Percentiles rank a stretch among this genome's conserved stretches.
phyloP scores from a whole-genome alignment of 306 rosid genomes.

The Acmispon strigosus region DNA sequence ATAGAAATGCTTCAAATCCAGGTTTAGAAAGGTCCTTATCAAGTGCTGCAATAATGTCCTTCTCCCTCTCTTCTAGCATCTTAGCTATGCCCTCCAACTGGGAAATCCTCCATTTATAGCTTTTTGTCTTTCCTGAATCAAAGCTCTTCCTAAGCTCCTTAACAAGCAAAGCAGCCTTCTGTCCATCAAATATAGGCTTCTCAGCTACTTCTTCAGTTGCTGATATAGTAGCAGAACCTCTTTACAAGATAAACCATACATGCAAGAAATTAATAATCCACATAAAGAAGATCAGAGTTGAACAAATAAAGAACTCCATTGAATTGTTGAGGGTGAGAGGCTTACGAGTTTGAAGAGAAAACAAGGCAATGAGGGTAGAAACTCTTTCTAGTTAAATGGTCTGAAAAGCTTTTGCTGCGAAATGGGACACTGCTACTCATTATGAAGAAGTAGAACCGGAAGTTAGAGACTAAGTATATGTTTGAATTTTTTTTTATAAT shows the following conservation, averaged over 20 bases:
- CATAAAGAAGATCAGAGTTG: neutral
- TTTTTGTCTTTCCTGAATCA: conserved; percentile 55
- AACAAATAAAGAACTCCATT: neutral
- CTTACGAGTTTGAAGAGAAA: conserved; percentile 26
- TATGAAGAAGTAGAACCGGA: neutral
- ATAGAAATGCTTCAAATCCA: conserved; percentile 38
- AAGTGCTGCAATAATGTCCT: conserved; percentile 49
- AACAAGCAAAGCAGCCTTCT: conserved; percentile 33
- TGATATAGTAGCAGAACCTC: conserved; percentile 41
- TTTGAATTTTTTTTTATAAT: too few species aligned
- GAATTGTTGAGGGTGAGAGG: neutral
- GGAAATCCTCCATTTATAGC: conserved; percentile 60
- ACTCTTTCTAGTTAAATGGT: conserved; percentile 20
- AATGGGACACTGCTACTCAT: conserved; percentile 19
- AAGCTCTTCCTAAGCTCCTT: conserved; percentile 46
- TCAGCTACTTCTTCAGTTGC: conserved; percentile 28
- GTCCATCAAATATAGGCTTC: conserved; percentile 30
- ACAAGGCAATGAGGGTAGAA: conserved; percentile 5
- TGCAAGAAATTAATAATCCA: neutral
- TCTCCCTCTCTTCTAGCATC: conserved; percentile 62
- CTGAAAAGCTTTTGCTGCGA: conserved; percentile 13
- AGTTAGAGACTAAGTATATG: neutral
- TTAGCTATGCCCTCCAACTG: conserved; percentile 48
- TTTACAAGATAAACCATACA: conserved; percentile 13
- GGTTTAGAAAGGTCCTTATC: conserved; percentile 61